phyloP scores from a whole-genome alignment of 1,284 basidiomycete species.

The Cystobasidium sp. region DNA sequence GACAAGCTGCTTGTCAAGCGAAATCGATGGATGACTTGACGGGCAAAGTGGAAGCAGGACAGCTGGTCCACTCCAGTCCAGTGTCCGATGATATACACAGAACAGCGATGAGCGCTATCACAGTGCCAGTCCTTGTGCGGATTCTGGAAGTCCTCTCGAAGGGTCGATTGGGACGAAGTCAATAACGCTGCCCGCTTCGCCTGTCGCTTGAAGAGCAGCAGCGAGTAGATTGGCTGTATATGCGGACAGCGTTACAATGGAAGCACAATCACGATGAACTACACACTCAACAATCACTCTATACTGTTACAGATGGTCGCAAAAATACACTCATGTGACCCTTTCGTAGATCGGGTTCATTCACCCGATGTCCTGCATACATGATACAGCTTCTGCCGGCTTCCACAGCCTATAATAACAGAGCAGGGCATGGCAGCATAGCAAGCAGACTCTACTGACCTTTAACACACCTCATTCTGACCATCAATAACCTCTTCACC shows the following conservation, averaged over 20 bases:
- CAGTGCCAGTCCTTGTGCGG: no score
- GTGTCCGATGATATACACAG: no score
- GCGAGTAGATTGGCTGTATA: not conserved
- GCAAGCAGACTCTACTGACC: slow-evolving; percentile 1
- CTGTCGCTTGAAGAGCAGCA: not conserved
- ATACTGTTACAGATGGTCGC: not conserved
- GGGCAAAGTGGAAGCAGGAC: no score
- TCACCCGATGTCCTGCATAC: not conserved
- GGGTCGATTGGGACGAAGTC: no score
- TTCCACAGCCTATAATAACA: not conserved
- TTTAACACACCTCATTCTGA: not conserved
- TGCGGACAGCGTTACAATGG: not conserved
- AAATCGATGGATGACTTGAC: no score
- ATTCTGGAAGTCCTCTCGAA: no score
- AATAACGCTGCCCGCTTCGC: no score
- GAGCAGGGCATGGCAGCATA: not conserved
- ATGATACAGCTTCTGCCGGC: not conserved
- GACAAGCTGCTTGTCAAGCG: no score
- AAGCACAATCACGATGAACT: not conserved
- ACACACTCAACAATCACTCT: not conserved
- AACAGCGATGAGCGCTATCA: no score
- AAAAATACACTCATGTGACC: slow-evolving; percentile 9
- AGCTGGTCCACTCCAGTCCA: no score
- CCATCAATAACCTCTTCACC: not conserved
- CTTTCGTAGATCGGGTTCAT: not conserved